phyloP scores from a whole-genome alignment of 106 monocot species.

The Dendrobium nobile region DNA sequence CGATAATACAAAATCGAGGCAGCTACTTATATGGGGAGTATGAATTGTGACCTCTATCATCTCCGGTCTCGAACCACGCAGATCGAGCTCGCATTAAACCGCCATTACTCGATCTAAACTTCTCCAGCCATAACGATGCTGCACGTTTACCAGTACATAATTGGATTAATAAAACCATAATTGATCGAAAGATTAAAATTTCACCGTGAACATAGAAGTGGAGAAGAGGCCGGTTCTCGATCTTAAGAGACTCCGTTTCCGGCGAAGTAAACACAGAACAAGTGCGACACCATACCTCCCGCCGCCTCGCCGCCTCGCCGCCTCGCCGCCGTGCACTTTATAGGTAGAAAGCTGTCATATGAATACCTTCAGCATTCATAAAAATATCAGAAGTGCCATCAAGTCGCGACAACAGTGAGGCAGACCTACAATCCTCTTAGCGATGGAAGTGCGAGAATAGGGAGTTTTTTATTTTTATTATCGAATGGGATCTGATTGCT shows the following conservation, averaged over 20 bases:
- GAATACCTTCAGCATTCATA: background rate
- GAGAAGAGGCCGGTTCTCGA: background rate
- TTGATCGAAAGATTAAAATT: background rate
- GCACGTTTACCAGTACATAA: background rate
- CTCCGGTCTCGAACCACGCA: background rate
- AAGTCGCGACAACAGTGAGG: background rate
- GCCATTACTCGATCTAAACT: background rate
- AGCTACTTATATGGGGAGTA: background rate
- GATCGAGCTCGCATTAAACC: too few relatives aligned
- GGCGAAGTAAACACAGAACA: background rate
- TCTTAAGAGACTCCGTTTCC: background rate
- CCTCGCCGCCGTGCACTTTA: background rate
- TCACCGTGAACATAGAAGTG: background rate
- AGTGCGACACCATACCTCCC: background rate
- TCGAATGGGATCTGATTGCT: background rate
- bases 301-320: background rate
- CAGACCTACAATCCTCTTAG: background rate
- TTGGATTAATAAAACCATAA: background rate
- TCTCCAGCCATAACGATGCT: background rate
- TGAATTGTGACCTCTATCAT: background rate
- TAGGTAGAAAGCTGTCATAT: background rate
- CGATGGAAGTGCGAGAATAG: background rate
- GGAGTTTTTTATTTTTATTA: background rate
- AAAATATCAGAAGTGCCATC: background rate
- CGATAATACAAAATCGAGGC: background rate